Evolutionary conservation across 2,329 filamentous ascomycete species (phyloP).

Genomic region (Sphaerulina populicola): DNA sequence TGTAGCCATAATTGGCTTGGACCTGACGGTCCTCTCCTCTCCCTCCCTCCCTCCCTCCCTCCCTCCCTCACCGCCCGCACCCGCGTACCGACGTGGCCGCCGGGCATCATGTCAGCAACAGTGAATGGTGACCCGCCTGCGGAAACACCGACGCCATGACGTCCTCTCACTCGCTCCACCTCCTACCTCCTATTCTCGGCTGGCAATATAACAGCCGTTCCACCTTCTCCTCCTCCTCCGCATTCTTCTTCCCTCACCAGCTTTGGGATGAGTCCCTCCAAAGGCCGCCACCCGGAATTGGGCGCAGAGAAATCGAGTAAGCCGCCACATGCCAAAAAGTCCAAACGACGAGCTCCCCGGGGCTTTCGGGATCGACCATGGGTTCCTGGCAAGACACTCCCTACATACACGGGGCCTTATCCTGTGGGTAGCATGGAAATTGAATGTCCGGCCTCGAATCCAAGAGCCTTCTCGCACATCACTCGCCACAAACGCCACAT

Average conservation of each 20-base stretch:
- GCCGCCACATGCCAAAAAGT: slow-evolving; percentile 40
- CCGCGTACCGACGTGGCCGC: background rate
- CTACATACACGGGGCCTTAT: slow-evolving; percentile 48
- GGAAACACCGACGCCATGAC: background rate
- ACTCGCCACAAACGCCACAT: slow-evolving; percentile 42
- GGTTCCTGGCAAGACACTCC: slow-evolving; percentile 40
- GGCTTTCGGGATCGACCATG: slow-evolving; percentile 3
- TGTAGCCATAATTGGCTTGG: no score
- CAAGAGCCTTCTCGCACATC: slow-evolving; percentile 45
- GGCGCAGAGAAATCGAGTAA: slow-evolving; percentile 19
- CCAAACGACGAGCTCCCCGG: slow-evolving; percentile 28
- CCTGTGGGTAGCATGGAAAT: slow-evolving; percentile 48
- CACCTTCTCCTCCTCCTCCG: no score
- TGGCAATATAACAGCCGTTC: no score
- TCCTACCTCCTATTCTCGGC: background rate
- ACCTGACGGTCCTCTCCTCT: no score
- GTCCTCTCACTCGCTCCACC: background rate
- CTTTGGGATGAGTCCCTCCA: slow-evolving; percentile 7
- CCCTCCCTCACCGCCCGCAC: no score
- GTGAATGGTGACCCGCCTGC: background rate
- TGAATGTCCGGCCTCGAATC: slow-evolving; percentile 44
- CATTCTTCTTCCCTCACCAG: background rate
- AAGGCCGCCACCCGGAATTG: slow-evolving; percentile 13
- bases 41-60: no score
- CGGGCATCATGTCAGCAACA: background rate